These are phyloP conservation scores for Planoprotostelium fungivorum DNA, from an alignment of 78 protist genomes.

Conservation along the genomic window DNA sequence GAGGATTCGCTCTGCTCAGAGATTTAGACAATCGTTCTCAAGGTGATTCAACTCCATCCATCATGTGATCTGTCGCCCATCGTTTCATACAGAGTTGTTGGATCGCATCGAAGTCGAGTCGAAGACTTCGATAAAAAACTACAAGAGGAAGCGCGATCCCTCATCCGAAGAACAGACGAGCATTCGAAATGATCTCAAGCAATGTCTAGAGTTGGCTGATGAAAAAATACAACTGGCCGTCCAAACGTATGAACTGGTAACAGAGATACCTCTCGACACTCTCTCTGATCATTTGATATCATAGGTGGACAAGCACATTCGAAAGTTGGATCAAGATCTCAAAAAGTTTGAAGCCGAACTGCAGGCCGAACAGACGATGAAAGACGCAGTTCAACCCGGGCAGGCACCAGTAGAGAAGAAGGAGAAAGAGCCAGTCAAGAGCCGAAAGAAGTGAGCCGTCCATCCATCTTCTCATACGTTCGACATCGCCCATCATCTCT, in stretches of 20 bases:
- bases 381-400: neutral
- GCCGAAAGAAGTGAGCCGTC: slow-evolving; percentile 17
- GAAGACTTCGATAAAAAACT: neutral
- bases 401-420: slow-evolving; percentile 22
- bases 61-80: no score
- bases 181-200: slow-evolving; percentile 13
- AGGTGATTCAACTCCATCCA: neutral
- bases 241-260: slow-evolving; percentile 55
- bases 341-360: slow-evolving; percentile 61
- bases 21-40: slow-evolving; percentile 44
- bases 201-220: slow-evolving; percentile 43
- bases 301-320: slow-evolving; percentile 50
- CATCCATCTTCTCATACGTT: neutral
- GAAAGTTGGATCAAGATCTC: slow-evolving; percentile 52
- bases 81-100: neutral
- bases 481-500: neutral
- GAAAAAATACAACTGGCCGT: slow-evolving; percentile 52
- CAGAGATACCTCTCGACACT: neutral
- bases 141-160: neutral
- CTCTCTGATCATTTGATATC: neutral
- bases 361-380: slow-evolving; percentile 11
- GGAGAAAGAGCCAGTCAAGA: slow-evolving; percentile 26
- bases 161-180: neutral
- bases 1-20: slow-evolving; percentile 49
- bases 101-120: neutral